phyloP scores from a whole-genome alignment of 164 flowering plant genomes.

The Stephania yunnanensis region DNA sequence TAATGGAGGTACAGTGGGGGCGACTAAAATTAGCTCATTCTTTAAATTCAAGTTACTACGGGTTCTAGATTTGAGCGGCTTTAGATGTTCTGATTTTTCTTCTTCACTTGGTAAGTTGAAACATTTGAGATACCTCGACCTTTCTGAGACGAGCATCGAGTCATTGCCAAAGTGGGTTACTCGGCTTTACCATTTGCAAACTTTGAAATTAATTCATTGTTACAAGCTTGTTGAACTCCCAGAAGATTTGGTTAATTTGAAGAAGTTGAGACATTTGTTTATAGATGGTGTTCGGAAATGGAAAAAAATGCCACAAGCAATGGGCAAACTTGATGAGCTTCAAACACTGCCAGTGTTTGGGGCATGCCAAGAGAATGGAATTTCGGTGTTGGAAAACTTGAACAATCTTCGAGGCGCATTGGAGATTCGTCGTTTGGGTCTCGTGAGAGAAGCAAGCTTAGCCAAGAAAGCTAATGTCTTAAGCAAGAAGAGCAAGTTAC shows the following conservation, averaged over 20 bases:
- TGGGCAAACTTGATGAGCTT: slow-evolving; percentile 5
- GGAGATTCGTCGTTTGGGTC: neutral
- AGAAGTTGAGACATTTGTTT: slow-evolving; percentile 1
- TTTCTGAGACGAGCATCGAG: neutral
- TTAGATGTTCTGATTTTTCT: neutral
- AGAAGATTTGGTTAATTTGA: neutral
- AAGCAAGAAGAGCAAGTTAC: neutral
- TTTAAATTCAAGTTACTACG: neutral
- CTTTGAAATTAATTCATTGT: neutral
- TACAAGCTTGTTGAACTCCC: neutral
- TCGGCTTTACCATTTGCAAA: neutral
- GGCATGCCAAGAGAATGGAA: slow-evolving; percentile 3
- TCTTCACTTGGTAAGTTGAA: neutral
- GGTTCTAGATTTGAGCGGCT: slow-evolving; percentile 5
- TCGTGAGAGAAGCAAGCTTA: neutral
- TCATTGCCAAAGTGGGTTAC: neutral
- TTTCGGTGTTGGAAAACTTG: neutral
- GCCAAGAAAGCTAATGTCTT: neutral
- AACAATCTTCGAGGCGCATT: slow-evolving; percentile 9
- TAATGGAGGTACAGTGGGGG: too few species aligned
- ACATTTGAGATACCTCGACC: slow-evolving; percentile 12
- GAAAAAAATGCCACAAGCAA: neutral
- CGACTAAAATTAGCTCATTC: neutral
- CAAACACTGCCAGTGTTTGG: slow-evolving; percentile 15
- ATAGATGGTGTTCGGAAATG: neutral